Evolutionary conservation across 768 basidiomycete genomes (phyloP).

Genomic region (Rhizopogon vulgaris): DNA sequence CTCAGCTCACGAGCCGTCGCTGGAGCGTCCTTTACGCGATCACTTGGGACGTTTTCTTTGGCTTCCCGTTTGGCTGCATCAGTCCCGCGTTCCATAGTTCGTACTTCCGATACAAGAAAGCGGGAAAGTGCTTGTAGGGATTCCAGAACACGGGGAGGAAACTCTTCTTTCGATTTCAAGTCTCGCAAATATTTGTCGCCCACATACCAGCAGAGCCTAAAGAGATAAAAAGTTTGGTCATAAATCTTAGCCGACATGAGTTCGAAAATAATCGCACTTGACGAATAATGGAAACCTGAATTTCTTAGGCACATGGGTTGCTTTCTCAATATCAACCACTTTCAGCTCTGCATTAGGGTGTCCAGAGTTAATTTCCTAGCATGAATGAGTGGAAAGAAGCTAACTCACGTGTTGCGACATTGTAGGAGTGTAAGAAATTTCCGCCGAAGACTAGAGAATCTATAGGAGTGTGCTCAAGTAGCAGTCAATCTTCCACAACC

Average conservation of each 20-base stretch:
- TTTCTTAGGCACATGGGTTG: conserved; percentile 88
- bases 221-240: conserved; percentile 1
- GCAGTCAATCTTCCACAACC: conserved; percentile 4
- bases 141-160: conserved; percentile 54
- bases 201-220: conserved; percentile 86
- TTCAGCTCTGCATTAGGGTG: conserved; percentile 57
- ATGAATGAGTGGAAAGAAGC: neutral
- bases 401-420: conserved; percentile 74
- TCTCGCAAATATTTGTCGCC: conserved; percentile 77
- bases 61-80: conserved; percentile 72
- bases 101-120: conserved; percentile 75
- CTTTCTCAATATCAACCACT: conserved; percentile 86
- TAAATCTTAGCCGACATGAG: conserved; percentile 8
- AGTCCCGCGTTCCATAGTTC: conserved; percentile 61
- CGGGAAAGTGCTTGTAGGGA: conserved; percentile 68
- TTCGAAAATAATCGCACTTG: conserved; percentile 39
- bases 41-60: conserved; percentile 74
- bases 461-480: conserved; percentile 71
- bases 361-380: conserved; percentile 8
- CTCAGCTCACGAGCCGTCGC: conserved; percentile 78
- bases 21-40: conserved; percentile 77
- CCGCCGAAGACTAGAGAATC: conserved; percentile 96
- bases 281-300: conserved; percentile 83
- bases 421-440: conserved; percentile 94
- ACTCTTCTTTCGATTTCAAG: conserved; percentile 51